Percentiles rank a stretch among this genome's conserved stretches.
phyloP scores from a whole-genome alignment of 192 early-diverging fungal genomes.

The Podila minutissima region DNA sequence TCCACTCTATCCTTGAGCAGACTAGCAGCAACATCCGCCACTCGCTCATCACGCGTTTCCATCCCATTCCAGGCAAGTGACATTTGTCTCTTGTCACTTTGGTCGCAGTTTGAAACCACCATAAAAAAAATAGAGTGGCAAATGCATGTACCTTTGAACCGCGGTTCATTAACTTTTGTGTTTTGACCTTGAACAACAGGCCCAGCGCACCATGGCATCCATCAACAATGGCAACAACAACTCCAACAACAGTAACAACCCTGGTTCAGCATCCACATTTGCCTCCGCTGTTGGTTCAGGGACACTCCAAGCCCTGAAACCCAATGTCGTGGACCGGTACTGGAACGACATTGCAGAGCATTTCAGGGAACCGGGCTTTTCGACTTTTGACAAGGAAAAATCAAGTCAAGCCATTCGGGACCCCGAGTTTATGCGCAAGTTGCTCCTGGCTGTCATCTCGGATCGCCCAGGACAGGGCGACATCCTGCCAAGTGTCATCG shows the following conservation, averaged over 20 bases:
- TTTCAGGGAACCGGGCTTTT: conserved; percentile 53
- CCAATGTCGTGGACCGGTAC: conserved; percentile 50
- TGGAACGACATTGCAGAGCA: conserved; percentile 56
- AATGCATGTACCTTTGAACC: too few species aligned
- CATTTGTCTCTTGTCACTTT: background rate
- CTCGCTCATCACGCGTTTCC: background rate
- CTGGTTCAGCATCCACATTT: background rate
- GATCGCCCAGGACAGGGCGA: conserved; percentile 61
- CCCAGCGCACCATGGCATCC: conserved; percentile 12
- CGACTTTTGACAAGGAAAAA: conserved; percentile 35
- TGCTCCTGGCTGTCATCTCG: conserved; percentile 51
- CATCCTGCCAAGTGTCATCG: conserved; percentile 58
- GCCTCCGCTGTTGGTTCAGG: conserved; percentile 22
- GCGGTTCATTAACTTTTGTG: background rate
- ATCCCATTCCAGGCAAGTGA: background rate
- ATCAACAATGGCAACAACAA: background rate
- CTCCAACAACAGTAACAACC: background rate
- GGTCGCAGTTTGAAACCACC: background rate
- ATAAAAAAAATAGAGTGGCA: too few species aligned
- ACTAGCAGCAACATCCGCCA: background rate
- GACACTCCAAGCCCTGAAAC: conserved; percentile 27
- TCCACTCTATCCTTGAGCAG: background rate
- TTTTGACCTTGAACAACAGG: background rate
- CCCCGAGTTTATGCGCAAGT: conserved; percentile 49
- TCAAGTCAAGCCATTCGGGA: conserved; percentile 28